Conservation (phyloP, 2,329 filamentous ascomycete species). For the Fusarium redolens region DNA sequence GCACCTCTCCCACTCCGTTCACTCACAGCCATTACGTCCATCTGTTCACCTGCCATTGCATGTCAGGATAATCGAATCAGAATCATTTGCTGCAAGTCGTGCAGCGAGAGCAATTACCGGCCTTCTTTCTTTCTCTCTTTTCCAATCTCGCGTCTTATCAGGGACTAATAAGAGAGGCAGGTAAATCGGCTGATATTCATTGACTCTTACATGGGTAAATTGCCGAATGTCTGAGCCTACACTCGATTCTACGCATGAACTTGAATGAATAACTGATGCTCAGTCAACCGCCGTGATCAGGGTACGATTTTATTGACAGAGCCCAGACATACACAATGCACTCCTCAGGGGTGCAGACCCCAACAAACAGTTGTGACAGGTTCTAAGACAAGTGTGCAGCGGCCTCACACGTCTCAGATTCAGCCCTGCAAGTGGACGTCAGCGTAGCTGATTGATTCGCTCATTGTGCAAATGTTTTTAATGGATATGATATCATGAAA, state of each 20-base stretch:
- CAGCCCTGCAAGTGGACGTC: conserved; percentile 21
- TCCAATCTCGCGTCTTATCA: conserved; percentile 14
- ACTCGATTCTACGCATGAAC: neutral
- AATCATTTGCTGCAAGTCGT: conserved; percentile 36
- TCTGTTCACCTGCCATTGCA: conserved; percentile 38
- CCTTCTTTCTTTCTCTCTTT: neutral
- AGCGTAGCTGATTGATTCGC: conserved; percentile 28
- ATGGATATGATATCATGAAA: conserved; percentile 24
- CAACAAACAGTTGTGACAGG: conserved; percentile 10
- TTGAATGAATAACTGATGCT: neutral
- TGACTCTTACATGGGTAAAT: neutral
- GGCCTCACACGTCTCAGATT: conserved; percentile 38
- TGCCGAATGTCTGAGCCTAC: neutral
- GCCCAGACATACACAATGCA: neutral
- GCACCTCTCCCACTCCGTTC: conserved; percentile 30
- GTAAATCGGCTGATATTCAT: conserved; percentile 18
- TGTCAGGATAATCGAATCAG: conserved; percentile 38
- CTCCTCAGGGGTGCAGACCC: neutral
- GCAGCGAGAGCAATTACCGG: conserved; percentile 27
- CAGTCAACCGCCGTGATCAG: neutral
- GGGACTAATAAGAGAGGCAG: conserved; percentile 32
- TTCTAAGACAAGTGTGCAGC: conserved; percentile 31
- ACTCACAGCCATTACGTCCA: conserved; percentile 24
- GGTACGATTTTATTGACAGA: neutral
- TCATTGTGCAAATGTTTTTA: neutral